Evolutionary conservation across 768 basidiomycete species (phyloP).

Genomic region (Tylopilus felleus): DNA sequence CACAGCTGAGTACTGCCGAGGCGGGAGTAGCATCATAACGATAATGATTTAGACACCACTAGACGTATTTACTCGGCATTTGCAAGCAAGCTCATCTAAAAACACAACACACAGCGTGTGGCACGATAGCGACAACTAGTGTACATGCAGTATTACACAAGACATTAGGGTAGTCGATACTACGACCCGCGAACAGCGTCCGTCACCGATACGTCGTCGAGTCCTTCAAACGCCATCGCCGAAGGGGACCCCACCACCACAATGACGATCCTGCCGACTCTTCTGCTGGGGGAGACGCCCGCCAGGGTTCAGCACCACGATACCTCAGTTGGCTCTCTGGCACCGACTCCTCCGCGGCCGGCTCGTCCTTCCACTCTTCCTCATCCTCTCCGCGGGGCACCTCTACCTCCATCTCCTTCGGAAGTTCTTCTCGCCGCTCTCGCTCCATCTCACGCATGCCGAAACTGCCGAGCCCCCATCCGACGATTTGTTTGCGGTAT

Average conservation of each 20-base stretch:
- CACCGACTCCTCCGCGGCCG: not conserved
- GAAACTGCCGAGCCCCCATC: slow-evolving; percentile 77
- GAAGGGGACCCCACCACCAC: slow-evolving; percentile 82
- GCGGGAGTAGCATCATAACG: slow-evolving; percentile 11
- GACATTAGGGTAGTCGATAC: not conserved
- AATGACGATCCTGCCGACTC: slow-evolving; percentile 38
- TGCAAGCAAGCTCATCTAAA: slow-evolving; percentile 8
- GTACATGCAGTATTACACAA: slow-evolving; percentile 9
- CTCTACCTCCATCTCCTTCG: slow-evolving; percentile 1
- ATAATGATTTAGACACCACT: not conserved
- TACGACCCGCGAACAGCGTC: not conserved
- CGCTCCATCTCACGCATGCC: slow-evolving; percentile 40
- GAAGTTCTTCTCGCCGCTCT: slow-evolving; percentile 27
- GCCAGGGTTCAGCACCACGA: not conserved
- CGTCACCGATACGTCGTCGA: slow-evolving; percentile 58
- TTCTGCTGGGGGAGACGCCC: slow-evolving; percentile 2
- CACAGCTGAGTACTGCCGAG: slow-evolving; percentile 63
- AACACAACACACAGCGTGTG: not conserved
- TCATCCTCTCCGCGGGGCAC: slow-evolving; percentile 16
- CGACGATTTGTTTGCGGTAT: slow-evolving; percentile 34
- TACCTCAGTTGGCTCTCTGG: slow-evolving; percentile 7
- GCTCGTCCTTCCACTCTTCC: slow-evolving; percentile 22
- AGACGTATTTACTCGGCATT: slow-evolving; percentile 2
- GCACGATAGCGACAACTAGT: not conserved
- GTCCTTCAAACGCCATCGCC: slow-evolving; percentile 72